A percentile compares a stretch with the other conserved stretches of the same genome.
phyloP scores from a whole-genome alignment of 1,284 basidiomycete species.

The Mycosarcoma mackinlayi region DNA sequence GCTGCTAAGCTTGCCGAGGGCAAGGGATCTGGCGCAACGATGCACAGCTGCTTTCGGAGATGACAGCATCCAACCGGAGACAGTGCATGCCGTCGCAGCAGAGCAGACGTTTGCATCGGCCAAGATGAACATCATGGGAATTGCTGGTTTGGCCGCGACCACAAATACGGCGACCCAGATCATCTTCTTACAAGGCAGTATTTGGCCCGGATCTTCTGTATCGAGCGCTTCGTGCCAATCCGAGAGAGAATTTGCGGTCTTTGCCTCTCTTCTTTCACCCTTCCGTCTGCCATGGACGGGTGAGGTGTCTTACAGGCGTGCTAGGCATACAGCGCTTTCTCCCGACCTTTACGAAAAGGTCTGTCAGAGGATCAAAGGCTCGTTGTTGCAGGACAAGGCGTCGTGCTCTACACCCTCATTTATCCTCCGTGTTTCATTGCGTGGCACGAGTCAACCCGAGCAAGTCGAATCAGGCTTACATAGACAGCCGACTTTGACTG shows the following conservation, averaged over 20 bases:
- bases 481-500: background rate
- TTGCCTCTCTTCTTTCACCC: slow-evolving; percentile 9
- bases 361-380: background rate
- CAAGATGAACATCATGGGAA: slow-evolving; percentile 17
- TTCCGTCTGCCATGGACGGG: slow-evolving; percentile 17
- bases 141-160: background rate
- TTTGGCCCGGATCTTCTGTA: slow-evolving; percentile 9
- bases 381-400: background rate
- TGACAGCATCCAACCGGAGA: background rate
- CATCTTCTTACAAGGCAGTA: slow-evolving; percentile 12
- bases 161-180: slow-evolving; percentile 6
- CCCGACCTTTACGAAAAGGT: slow-evolving; percentile 14
- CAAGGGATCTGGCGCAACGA: slow-evolving; percentile 13
- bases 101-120: slow-evolving; percentile 2
- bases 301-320: background rate
- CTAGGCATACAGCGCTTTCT: background rate
- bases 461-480: background rate
- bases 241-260: slow-evolving; percentile 7
- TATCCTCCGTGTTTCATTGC: too few species aligned
- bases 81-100: background rate
- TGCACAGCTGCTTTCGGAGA: slow-evolving; percentile 8
- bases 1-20: slow-evolving; percentile 12
- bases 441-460: background rate
- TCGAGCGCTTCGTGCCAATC: background rate
- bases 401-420: slow-evolving; percentile 14